Evolutionary conservation across 129 eudicot genomes (phyloP), one percentile per base, ranked within the genome.

Genomic region (Arctium minus): DNA sequence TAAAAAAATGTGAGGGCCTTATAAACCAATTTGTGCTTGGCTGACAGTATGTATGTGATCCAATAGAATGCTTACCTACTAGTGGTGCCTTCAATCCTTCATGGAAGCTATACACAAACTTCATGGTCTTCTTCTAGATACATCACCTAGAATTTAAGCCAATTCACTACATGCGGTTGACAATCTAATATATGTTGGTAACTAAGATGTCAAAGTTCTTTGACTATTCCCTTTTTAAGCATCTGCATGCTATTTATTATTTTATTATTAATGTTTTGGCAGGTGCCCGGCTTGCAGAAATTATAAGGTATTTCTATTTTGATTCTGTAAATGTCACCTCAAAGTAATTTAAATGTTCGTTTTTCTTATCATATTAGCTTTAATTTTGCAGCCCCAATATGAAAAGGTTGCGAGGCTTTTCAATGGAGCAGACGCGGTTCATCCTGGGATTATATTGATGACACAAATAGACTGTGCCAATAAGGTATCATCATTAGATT

Each of bases 261-360:
- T 60, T 44, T 71, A 40, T 48, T 78, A 38, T 11, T 42, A 32
- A 38, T 87, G 38, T 42, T 86, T 70, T 87, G 80, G 87, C 87
- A 94, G 97, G 98, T 94, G 98, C 48, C 98, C 98, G 3, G 98
- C 98, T 80, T 94, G 98, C 88, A 88, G 97, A 81, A 94, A 94
- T 37, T 94, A 91, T 83, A 94, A 94, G 97, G 98, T 94, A 86
- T 76, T 46, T 74, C 70, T 53, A 65, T 42, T 33, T 73, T 40
- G 73, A 13, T 68, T 31, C 56, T 42, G 3, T 65, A 7, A 33
- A 37, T 62, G 27, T 48, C 74, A 10, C 73, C 75, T 67, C 13
- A 53, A 8, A 4, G 72, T 72, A n/a, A 35, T 35, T 73, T 30
- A 15, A 36, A 80, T 71, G 50, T 81, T 69, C 53, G 33, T 75